Percentiles rank a stretch among this genome's conserved stretches.
These are phyloP conservation scores for Epichloe brachyelytri DNA, from an alignment of 2,329 filamentous ascomycete species.

Conservation along the genomic window DNA sequence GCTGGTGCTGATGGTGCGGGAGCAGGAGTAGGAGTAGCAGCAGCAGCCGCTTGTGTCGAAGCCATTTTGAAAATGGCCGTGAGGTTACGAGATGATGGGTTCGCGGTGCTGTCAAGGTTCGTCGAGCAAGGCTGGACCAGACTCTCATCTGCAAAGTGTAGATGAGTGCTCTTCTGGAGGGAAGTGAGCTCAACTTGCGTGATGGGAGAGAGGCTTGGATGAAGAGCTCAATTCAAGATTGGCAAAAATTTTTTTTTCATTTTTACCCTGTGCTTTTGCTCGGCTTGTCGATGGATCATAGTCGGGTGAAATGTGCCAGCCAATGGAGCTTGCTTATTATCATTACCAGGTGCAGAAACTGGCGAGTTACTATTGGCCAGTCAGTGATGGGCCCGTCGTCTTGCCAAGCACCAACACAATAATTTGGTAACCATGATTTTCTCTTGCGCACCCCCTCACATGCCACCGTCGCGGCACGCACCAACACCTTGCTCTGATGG, in stretches of 20 bases:
- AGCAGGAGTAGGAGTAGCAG: background rate
- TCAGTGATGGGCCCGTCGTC: background rate
- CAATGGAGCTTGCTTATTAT: constrained; percentile 3
- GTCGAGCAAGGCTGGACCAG: constrained; percentile 3
- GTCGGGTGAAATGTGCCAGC: background rate
- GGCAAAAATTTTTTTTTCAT: no score
- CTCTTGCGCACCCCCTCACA: no score
- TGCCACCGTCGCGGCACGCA: no score
- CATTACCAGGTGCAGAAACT: background rate
- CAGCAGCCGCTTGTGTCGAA: constrained; percentile 3
- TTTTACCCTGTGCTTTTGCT: background rate
- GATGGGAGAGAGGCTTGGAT: background rate
- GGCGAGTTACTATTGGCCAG: constrained; percentile 3
- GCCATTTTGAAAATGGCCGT: constrained; percentile 7
- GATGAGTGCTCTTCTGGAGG: background rate
- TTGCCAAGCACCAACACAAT: no score
- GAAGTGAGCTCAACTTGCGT: no score
- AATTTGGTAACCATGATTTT: no score
- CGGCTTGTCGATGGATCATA: no score
- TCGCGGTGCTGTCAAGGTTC: background rate
- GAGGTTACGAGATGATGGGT: background rate
- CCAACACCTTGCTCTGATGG: no score
- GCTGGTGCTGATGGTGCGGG: background rate
- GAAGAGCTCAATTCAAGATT: background rate
- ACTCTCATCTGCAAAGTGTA: constrained; percentile 7